Conservation (phyloP, 2,329 filamentous ascomycete genomes). For the Malbranchea cinnamomea region DNA sequence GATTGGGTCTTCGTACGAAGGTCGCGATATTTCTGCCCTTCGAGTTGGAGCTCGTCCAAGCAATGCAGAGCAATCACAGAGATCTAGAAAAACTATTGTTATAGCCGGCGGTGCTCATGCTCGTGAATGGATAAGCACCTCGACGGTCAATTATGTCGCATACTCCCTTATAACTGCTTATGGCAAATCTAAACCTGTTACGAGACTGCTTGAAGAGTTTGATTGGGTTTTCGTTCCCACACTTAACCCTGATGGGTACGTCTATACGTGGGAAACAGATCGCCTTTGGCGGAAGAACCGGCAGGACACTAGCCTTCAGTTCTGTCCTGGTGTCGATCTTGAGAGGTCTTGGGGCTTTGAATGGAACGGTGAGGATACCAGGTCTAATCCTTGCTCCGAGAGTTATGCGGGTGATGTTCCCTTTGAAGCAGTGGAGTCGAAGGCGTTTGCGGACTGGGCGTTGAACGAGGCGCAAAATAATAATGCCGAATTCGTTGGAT, state of each 20-base stretch:
- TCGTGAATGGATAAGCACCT: constrained; percentile 90
- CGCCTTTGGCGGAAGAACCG: constrained; percentile 91
- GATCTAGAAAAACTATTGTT: constrained; percentile 58
- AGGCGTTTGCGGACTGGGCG: constrained; percentile 65
- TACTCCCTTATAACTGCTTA: constrained; percentile 78
- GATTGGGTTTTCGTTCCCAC: constrained; percentile 82
- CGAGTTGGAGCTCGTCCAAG: constrained; percentile 52
- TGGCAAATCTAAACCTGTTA: constrained; percentile 55
- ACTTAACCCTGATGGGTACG: constrained; percentile 84
- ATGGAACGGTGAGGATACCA: constrained; percentile 56
- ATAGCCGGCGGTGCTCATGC: constrained; percentile 81
- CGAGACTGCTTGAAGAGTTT: constrained; percentile 64
- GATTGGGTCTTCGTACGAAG: constrained; percentile 77
- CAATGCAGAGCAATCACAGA: constrained; percentile 26
- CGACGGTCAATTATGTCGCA: constrained; percentile 78
- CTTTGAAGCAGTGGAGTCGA: constrained; percentile 71
- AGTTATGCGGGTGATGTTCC: constrained; percentile 71
- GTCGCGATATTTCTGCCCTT: constrained; percentile 69
- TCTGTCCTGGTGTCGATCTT: constrained; percentile 78
- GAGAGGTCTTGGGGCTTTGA: constrained; percentile 75
- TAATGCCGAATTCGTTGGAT: constrained; percentile 63
- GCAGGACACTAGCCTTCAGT: constrained; percentile 64
- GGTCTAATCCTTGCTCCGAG: constrained; percentile 76
- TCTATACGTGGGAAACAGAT: constrained; percentile 84
- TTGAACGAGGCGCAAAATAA: constrained; percentile 57